Percentiles rank a stretch among this genome's conserved stretches.
Evolutionary conservation across 129 eudicot genomes (phyloP).

Genomic region (Escallonia herrerae): DNA sequence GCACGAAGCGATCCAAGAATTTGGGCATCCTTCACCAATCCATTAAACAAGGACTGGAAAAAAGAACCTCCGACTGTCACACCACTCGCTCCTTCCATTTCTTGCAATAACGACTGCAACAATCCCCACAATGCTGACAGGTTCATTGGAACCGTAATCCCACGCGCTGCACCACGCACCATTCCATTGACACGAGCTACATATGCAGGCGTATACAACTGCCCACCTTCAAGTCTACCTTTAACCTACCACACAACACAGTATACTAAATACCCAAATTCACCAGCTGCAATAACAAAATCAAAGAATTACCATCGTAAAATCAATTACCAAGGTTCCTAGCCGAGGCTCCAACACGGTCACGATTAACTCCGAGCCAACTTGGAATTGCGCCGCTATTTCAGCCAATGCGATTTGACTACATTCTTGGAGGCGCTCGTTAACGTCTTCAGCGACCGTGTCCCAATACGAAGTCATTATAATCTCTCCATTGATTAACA

Average conservation of each 20-base stretch:
- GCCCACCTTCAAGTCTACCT: constrained; percentile 99
- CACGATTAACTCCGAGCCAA: constrained; percentile 74
- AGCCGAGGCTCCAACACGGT: constrained; percentile 74
- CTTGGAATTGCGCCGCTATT: constrained; percentile 87
- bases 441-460: constrained; percentile 73
- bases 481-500: constrained; percentile 83
- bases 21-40: constrained; percentile 79
- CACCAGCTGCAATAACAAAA: not conserved
- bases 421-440: constrained; percentile 91
- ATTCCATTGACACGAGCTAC: constrained; percentile 88
- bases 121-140: constrained; percentile 83
- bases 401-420: constrained; percentile 96
- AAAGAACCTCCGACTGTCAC: constrained; percentile 87
- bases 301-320: no score
- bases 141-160: constrained; percentile 77
- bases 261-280: not conserved
- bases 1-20: constrained; percentile 98
- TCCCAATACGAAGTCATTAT: constrained; percentile 82
- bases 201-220: constrained; percentile 91
- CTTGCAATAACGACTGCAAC: constrained; percentile 71
- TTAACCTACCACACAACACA: constrained; percentile 40
- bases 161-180: constrained; percentile 99
- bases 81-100: constrained; percentile 85
- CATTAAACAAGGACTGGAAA: constrained; percentile 91
- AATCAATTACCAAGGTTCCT: constrained; percentile 60